phyloP scores from a whole-genome alignment of 2,329 filamentous ascomycete genomes.

The Hansfordia pulvinata region DNA sequence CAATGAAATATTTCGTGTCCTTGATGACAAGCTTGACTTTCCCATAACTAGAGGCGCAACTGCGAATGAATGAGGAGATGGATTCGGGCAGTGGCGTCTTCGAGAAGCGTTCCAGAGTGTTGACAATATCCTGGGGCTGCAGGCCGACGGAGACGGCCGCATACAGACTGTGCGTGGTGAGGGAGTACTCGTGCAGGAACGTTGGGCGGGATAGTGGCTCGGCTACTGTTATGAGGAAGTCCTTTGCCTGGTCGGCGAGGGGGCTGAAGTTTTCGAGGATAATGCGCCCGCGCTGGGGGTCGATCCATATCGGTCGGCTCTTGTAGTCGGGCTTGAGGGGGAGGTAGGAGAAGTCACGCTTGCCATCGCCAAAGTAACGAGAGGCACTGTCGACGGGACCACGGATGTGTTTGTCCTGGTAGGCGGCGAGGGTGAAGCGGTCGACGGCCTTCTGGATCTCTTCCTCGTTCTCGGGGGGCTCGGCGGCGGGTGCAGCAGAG shows the following conservation, averaged over 20 bases:
- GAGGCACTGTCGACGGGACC: slow-evolving; percentile 24
- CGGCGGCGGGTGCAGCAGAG: slow-evolving; percentile 27
- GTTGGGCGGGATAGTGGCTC: slow-evolving; percentile 84
- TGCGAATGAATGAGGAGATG: slow-evolving; percentile 63
- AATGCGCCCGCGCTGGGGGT: slow-evolving; percentile 73
- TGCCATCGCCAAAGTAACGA: slow-evolving; percentile 29
- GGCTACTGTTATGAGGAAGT: slow-evolving; percentile 90
- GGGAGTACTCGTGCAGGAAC: slow-evolving; percentile 84
- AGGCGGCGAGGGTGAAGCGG: slow-evolving; percentile 40
- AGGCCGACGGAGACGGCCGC: slow-evolving; percentile 93
- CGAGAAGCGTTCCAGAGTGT: slow-evolving; percentile 73
- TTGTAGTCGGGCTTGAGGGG: slow-evolving; percentile 77
- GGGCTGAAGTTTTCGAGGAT: slow-evolving; percentile 92
- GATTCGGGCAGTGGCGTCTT: slow-evolving; percentile 79
- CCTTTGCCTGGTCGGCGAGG: slow-evolving; percentile 73
- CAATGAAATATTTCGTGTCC: slow-evolving; percentile 87
- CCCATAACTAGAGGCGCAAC: slow-evolving; percentile 80
- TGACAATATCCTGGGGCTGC: slow-evolving; percentile 78
- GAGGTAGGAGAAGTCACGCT: slow-evolving; percentile 65
- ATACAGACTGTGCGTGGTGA: slow-evolving; percentile 88
- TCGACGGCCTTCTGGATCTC: slow-evolving; percentile 45
- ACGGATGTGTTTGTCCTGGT: slow-evolving; percentile 31
- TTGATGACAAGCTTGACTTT: slow-evolving; percentile 93
- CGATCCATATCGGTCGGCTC: slow-evolving; percentile 87
- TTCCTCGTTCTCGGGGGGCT: slow-evolving; percentile 35